phyloP scores from a whole-genome alignment of 75 land plant species.

The Selaginella moellendorffii region DNA sequence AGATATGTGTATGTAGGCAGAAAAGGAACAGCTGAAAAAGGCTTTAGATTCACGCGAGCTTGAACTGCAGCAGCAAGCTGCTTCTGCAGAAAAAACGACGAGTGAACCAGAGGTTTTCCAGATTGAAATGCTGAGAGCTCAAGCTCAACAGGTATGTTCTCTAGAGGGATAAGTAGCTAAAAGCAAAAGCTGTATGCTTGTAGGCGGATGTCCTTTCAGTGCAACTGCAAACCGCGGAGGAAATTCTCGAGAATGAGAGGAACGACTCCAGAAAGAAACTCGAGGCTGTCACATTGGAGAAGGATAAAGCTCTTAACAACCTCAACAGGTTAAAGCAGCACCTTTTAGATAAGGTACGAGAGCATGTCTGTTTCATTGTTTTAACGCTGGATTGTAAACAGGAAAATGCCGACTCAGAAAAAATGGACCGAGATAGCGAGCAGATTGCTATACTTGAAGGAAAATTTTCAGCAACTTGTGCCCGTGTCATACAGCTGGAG shows the following conservation, averaged over 20 bases:
- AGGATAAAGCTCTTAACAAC: conserved; percentile 74
- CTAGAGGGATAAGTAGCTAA: background rate
- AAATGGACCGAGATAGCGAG: conserved; percentile 90
- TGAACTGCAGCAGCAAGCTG: no score
- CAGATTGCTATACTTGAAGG: conserved; percentile 55
- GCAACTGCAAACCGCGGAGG: conserved; percentile 5
- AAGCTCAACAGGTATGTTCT: background rate
- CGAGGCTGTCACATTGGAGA: conserved; percentile 37
- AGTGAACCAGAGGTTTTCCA: conserved; percentile 18
- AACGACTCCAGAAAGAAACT: conserved; percentile 34
- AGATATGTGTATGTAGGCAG: conserved; percentile 2
- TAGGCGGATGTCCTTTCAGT: conserved; percentile 4
- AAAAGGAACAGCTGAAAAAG: conserved; percentile 2
- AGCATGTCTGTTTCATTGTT: background rate
- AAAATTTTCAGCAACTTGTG: conserved; percentile 35
- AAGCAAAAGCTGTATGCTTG: background rate
- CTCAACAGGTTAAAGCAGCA: conserved; percentile 76
- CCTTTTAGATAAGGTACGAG: conserved; percentile 68
- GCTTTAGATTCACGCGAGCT: background rate
- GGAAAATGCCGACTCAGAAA: conserved; percentile 82
- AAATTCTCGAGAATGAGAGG: conserved; percentile 14
- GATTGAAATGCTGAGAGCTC: background rate
- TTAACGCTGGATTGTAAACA: conserved; percentile 12
- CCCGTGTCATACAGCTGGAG: conserved; percentile 50
- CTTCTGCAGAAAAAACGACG: background rate